Evolutionary conservation across 495 filamentous ascomycete genomes (phyloP).

Genomic region (Penicillium cinerascens): DNA sequence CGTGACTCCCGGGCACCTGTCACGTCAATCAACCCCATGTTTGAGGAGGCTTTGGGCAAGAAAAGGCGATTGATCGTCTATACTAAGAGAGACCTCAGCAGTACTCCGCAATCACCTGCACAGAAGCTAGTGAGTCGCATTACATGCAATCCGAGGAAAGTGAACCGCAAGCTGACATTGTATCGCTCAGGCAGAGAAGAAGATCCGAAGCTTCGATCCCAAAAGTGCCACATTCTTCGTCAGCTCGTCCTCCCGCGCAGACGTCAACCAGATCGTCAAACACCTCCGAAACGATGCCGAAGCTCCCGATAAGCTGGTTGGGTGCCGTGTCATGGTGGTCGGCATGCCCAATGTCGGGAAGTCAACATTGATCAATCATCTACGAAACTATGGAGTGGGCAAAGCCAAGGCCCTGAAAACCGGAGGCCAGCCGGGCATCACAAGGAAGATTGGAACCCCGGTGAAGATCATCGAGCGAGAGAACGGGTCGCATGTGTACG

Average conservation of each 20-base stretch:
- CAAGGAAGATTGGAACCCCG: slow-evolving; percentile 74
- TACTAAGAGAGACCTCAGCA: slow-evolving; percentile 81
- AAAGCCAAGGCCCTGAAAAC: slow-evolving; percentile 77
- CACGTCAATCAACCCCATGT: slow-evolving; percentile 84
- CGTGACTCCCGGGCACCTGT: slow-evolving; percentile 89
- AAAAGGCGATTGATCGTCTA: slow-evolving; percentile 79
- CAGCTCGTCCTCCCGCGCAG: slow-evolving; percentile 46
- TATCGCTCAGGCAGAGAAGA: slow-evolving; percentile 32
- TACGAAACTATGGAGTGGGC: slow-evolving; percentile 65
- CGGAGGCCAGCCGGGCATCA: slow-evolving; percentile 84
- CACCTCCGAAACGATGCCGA: slow-evolving; percentile 49
- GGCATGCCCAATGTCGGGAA: slow-evolving; percentile 97
- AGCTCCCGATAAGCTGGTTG: slow-evolving; percentile 53
- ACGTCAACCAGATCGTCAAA: slow-evolving; percentile 52
- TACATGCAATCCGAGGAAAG: neutral
- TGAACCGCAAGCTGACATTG: neutral
- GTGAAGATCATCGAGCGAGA: slow-evolving; percentile 72
- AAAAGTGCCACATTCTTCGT: slow-evolving; percentile 63
- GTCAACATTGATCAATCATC: slow-evolving; percentile 82
- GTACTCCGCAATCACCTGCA: slow-evolving; percentile 24
- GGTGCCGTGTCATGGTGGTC: slow-evolving; percentile 78
- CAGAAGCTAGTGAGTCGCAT: slow-evolving; percentile 29
- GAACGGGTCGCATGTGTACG: slow-evolving; percentile 54
- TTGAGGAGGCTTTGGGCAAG: slow-evolving; percentile 70
- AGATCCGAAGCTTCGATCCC: slow-evolving; percentile 56